phyloP scores from a whole-genome alignment of 2,329 filamentous ascomycete species.

The Scedosporium dehoogii region DNA sequence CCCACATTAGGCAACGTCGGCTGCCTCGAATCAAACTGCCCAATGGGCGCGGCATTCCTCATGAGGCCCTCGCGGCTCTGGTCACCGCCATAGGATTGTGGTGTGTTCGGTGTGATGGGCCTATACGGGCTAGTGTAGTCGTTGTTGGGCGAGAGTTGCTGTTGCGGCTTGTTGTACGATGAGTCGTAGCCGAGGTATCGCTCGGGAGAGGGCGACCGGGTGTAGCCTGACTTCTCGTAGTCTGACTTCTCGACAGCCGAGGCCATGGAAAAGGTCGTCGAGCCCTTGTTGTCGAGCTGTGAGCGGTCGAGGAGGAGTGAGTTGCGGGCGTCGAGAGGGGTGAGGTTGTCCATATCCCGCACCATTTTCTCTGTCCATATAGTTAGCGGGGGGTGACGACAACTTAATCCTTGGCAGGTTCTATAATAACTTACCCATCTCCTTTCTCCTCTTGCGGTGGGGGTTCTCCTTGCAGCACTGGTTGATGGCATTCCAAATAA shows the following conservation, averaged over 20 bases:
- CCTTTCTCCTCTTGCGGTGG: constrained; percentile 79
- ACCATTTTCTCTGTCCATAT: constrained; percentile 57
- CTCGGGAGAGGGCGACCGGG: constrained; percentile 18
- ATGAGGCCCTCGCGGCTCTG: constrained; percentile 25
- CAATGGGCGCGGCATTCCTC: constrained; percentile 23
- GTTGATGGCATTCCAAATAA: constrained; percentile 80
- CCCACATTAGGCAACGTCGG: constrained; percentile 22
- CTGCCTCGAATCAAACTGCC: constrained; percentile 14
- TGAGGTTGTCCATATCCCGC: constrained; percentile 72
- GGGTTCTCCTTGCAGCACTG: constrained; percentile 80
- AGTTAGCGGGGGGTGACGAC: constrained; percentile 17
- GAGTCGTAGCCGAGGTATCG: constrained; percentile 14
- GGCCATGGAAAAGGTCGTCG: constrained; percentile 33
- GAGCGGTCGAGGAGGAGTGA: constrained; percentile 63
- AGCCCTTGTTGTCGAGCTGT: constrained; percentile 21
- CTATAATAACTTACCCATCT: constrained; percentile 58
- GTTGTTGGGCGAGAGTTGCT: not conserved
- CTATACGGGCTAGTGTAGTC: constrained; percentile 13
- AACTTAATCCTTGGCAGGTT: constrained; percentile 1
- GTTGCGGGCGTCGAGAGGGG: constrained; percentile 77
- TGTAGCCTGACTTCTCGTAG: constrained; percentile 20
- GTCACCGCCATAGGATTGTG: constrained; percentile 12
- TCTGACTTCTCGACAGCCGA: constrained; percentile 25
- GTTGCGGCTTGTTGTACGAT: constrained; percentile 1
- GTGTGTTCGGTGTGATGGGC: constrained; percentile 22